Evolutionary conservation across 2,329 filamentous ascomycete genomes (phyloP).

Genomic region (Ophiostoma triangulosporum): DNA sequence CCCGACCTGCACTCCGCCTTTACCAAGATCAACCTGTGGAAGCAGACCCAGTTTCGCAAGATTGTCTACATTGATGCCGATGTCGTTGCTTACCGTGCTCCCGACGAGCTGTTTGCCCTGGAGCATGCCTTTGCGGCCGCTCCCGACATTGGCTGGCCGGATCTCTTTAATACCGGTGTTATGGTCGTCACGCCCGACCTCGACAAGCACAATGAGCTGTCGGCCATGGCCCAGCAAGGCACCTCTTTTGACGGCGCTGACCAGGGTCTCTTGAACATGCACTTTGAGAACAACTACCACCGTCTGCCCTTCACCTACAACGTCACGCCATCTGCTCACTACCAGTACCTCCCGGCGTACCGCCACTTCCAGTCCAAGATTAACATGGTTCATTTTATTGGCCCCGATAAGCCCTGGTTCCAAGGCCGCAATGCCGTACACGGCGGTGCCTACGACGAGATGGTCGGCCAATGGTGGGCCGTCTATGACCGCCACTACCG

Average conservation of each 20-base stretch:
- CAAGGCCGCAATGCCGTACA: constrained; percentile 42
- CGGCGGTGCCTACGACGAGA: constrained; percentile 63
- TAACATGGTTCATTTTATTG: constrained; percentile 89
- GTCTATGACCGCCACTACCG: constrained; percentile 82
- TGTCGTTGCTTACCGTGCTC: constrained; percentile 76
- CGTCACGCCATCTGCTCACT: constrained; percentile 89
- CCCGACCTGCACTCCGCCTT: constrained; percentile 84
- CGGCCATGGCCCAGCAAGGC: constrained; percentile 69
- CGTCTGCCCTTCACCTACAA: constrained; percentile 92
- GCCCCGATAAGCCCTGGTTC: constrained; percentile 78
- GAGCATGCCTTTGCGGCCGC: constrained; percentile 52
- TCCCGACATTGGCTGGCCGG: constrained; percentile 95
- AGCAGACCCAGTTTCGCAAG: constrained; percentile 74
- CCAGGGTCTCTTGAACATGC: constrained; percentile 88
- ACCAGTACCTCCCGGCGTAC: constrained; percentile 94
- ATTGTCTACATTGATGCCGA: constrained; percentile 95
- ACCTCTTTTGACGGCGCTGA: constrained; percentile 96
- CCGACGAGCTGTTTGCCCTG: constrained; percentile 78
- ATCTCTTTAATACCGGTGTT: constrained; percentile 95
- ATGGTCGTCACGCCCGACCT: constrained; percentile 82
- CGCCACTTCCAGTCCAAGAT: constrained; percentile 84
- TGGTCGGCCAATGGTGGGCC: constrained; percentile 83
- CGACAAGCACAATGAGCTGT: constrained; percentile 75
- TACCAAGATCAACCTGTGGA: constrained; percentile 94
- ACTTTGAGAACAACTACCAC: constrained; percentile 75